These are phyloP conservation scores for Macrolepiota fuliginosa DNA, from an alignment of 768 basidiomycete genomes.

Conservation along the genomic window DNA sequence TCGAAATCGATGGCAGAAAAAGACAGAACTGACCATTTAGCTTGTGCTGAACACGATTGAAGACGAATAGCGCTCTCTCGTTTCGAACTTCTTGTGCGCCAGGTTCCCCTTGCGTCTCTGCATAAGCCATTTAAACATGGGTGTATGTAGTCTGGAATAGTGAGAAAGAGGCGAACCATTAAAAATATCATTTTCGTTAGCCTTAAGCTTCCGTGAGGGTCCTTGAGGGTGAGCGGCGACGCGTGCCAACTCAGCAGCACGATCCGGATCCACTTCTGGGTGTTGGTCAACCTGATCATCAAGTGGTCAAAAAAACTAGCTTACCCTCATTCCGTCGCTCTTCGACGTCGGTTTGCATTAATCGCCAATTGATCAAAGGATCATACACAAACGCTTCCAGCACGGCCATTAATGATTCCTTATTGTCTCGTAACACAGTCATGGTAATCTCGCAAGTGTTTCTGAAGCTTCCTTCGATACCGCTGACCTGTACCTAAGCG, in stretches of 20 bases:
- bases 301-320: neutral
- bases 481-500: constrained; percentile 68
- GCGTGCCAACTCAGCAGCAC: constrained; percentile 61
- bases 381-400: constrained; percentile 99
- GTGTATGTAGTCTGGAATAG: neutral
- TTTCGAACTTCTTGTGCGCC: constrained; percentile 88
- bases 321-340: constrained; percentile 66
- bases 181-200: constrained; percentile 93
- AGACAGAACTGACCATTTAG: constrained; percentile 64
- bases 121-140: neutral
- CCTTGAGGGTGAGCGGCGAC: constrained; percentile 76
- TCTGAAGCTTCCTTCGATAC: constrained; percentile 96
- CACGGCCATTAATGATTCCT: constrained; percentile 99
- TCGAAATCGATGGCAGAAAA: neutral
- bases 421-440: constrained; percentile 93
- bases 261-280: constrained; percentile 42
- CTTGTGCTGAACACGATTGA: constrained; percentile 94
- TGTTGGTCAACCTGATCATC: constrained; percentile 33
- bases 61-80: constrained; percentile 85
- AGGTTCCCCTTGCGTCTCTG: constrained; percentile 46
- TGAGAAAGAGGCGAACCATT: constrained; percentile 53
- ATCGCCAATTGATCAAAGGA: constrained; percentile 95
- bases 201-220: constrained; percentile 77
- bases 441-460: constrained; percentile 98
- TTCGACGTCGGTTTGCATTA: constrained; percentile 84